These are phyloP conservation scores for Cadophora malorum DNA, from an alignment of 2,329 filamentous ascomycete genomes.

Conservation along the genomic window DNA sequence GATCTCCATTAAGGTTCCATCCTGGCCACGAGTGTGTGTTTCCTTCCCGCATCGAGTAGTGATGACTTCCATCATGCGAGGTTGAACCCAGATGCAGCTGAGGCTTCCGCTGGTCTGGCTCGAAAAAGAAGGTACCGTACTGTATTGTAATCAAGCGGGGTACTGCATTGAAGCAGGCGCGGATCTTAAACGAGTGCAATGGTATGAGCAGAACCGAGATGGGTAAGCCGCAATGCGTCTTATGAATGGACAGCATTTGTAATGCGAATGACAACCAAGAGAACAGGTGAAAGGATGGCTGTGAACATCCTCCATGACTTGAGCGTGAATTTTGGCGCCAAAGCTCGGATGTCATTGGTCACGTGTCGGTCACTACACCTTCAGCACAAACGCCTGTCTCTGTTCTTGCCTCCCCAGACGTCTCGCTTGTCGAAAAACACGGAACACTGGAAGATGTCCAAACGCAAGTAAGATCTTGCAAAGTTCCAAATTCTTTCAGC, in stretches of 20 bases:
- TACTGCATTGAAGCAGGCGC: no score
- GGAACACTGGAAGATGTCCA: constrained; percentile 11
- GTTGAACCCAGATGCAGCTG: background rate
- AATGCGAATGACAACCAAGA: no score
- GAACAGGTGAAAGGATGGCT: background rate
- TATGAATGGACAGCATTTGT: no score
- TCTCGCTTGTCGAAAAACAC: background rate
- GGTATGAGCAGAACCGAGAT: no score
- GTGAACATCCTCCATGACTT: background rate
- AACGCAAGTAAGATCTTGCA: background rate
- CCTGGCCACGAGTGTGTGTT: background rate
- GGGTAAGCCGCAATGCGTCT: no score
- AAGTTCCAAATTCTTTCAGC: background rate
- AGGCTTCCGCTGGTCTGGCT: background rate
- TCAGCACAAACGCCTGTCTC: background rate
- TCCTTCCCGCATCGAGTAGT: background rate
- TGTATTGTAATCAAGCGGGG: no score
- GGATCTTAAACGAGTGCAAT: no score
- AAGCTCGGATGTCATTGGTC: background rate
- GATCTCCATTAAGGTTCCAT: background rate
- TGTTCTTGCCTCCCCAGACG: background rate
- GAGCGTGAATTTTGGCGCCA: background rate
- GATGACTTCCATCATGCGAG: background rate
- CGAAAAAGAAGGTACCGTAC: background rate
- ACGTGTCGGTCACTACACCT: background rate